These are phyloP conservation scores for Termitomyces sp. DNA, from an alignment of 768 basidiomycete genomes.

Conservation along the genomic window DNA sequence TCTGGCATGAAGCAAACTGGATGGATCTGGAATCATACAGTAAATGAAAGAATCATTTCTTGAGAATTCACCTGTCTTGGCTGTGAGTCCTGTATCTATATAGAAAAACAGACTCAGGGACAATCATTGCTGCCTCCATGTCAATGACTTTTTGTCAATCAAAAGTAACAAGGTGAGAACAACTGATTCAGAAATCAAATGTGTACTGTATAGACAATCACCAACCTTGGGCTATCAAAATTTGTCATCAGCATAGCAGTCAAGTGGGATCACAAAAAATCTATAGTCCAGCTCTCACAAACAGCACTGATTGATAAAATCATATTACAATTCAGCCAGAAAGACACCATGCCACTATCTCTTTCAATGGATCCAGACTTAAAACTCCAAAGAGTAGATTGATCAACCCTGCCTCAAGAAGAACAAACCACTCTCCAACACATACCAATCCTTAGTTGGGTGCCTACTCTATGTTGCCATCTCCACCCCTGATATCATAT, in stretches of 20 bases:
- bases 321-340: slow-evolving; percentile 14
- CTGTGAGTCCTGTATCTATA: slow-evolving; percentile 17
- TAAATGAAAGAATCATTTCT: slow-evolving; percentile 1
- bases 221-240: slow-evolving; percentile 18
- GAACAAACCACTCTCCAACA: background rate
- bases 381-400: slow-evolving; percentile 3
- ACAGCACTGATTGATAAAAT: slow-evolving; percentile 22
- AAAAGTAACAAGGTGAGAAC: slow-evolving; percentile 5
- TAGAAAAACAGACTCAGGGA: slow-evolving; percentile 2
- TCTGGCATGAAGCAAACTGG: slow-evolving; percentile 38
- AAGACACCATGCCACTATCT: slow-evolving; percentile 12
- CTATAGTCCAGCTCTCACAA: slow-evolving; percentile 20
- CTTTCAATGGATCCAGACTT: slow-evolving; percentile 21
- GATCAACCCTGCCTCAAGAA: slow-evolving; percentile 4
- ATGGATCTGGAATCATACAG: slow-evolving; percentile 28
- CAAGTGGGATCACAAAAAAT: slow-evolving; percentile 13
- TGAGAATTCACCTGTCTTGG: slow-evolving; percentile 24
- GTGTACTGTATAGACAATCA: slow-evolving; percentile 23
- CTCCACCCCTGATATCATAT: background rate
- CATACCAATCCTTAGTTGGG: too few species aligned
- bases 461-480: too few species aligned
- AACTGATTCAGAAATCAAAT: slow-evolving; percentile 24
- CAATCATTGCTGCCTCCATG: slow-evolving; percentile 28
- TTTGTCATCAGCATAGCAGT: slow-evolving; percentile 1
- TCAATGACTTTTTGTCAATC: slow-evolving; percentile 29